Evolutionary conservation across 1,284 basidiomycete genomes (phyloP).

Genomic region (Rhodotorula glutinis): DNA sequence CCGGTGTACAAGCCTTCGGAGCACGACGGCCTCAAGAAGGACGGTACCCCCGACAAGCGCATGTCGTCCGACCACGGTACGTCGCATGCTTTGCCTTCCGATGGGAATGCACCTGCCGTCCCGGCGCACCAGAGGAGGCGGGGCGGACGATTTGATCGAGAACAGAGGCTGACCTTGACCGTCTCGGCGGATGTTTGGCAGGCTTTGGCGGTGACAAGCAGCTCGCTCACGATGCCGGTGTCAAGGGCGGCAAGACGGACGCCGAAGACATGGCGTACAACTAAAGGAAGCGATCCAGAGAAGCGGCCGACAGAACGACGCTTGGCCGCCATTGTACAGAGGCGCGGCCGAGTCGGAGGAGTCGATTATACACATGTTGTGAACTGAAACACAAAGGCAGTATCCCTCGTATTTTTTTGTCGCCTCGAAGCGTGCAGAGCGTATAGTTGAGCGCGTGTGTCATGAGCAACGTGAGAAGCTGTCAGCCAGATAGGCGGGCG

Average conservation of each 20-base stretch:
- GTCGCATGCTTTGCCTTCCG: background rate
- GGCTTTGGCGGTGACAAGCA: conserved; percentile 30
- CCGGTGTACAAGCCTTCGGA: conserved; percentile 16
- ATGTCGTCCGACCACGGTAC: conserved; percentile 18
- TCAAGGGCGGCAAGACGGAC: conserved; percentile 11
- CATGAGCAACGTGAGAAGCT: no score
- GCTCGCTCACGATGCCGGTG: conserved; percentile 21
- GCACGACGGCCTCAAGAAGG: conserved; percentile 21
- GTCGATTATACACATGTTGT: no score
- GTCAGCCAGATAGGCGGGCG: no score
- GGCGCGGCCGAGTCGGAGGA: no score
- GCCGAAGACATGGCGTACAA: conserved; percentile 20
- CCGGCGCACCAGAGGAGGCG: no score
- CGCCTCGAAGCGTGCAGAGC: no score
- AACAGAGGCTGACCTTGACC: background rate
- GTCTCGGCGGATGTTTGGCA: background rate
- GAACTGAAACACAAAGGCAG: no score
- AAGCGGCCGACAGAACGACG: no score
- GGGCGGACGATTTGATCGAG: background rate
- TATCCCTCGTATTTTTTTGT: no score
- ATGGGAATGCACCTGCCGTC: no score
- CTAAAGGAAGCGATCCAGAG: background rate
- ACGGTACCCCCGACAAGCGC: conserved; percentile 27
- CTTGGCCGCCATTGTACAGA: no score
- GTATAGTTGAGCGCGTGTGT: no score